These are phyloP conservation scores for Avena eriantha DNA, from an alignment of 176 grass and related monocot genomes.

Conservation along the genomic window DNA sequence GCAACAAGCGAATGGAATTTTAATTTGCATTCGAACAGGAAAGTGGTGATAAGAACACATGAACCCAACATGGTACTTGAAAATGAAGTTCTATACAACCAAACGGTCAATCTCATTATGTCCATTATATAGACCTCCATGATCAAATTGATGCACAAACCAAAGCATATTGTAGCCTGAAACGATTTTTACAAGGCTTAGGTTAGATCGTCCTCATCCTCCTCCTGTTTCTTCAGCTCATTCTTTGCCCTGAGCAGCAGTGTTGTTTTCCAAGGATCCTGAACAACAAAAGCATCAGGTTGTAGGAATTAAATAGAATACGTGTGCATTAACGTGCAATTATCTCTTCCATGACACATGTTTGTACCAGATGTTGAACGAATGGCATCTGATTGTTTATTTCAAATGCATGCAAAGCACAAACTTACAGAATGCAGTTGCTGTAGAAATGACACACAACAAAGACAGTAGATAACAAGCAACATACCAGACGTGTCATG, in stretches of 20 bases:
- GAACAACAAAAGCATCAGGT: conserved; percentile 4
- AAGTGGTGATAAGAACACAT: conserved; percentile 9
- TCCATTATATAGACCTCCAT: conserved; percentile 43
- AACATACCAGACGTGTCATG: conserved; percentile 93
- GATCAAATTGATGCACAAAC: conserved; percentile 39
- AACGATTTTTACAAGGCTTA: conserved; percentile 50
- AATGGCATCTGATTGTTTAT: neutral
- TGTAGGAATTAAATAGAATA: neutral
- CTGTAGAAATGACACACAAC: conserved; percentile 1
- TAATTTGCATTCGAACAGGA: conserved; percentile 18
- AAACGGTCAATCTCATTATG: conserved; percentile 31
- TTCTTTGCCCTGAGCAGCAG: conserved; percentile 95
- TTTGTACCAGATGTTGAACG: neutral
- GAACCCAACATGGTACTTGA: neutral
- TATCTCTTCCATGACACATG: conserved; percentile 3
- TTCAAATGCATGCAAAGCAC: neutral
- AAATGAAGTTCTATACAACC: conserved; percentile 52
- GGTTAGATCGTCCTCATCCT: conserved; percentile 94
- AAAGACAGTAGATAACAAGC: conserved; percentile 23
- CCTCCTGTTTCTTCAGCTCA: conserved; percentile 84
- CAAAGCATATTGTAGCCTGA: conserved; percentile 27
- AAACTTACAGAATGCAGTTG: conserved; percentile 1
- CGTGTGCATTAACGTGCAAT: neutral
- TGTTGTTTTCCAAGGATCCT: conserved; percentile 99
- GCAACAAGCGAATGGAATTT: conserved; percentile 28